Evolutionary conservation across 2,329 filamentous ascomycete genomes (phyloP), one percentile per base, ranked within the genome.

Genomic region (Chaetomium strumarium): DNA sequence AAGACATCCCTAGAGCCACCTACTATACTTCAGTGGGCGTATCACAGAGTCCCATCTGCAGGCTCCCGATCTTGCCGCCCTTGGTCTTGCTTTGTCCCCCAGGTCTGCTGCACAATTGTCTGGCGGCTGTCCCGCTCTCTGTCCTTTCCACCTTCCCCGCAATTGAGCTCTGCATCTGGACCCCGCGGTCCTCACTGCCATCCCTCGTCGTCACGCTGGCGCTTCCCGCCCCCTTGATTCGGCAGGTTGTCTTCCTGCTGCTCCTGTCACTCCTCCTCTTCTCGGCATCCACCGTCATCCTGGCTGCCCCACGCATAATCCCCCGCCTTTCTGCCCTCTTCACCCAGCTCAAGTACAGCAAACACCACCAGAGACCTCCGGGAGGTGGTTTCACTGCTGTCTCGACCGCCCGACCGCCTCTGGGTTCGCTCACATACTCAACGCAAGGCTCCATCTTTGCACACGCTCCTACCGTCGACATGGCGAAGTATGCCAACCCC

Each of bases 401-500:
- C 17, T 24, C 51, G 13, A 53, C 55, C 30, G 42, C 47, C 14
- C 53, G 46, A n/a, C 42, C 52, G 19, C 44, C 54, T 33, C 44
- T 54, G 51, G 64, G 63, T 49, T 62, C 60, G 2, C 47, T 60
- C 14, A 55, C 62, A 11, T 56, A 54, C 62, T 75, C 64, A n/a
- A 59, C 62, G 34, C 62, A 55, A 48, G 49, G 46, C 20, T 64
- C 70, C 65, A 59, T 65, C 67, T 55, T 66, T 70, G 61, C 70
- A 66, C 58, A 83, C 76, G 59, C 77, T 71, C 67, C 64, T 4
- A 78, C 69, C 65, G 88, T 88, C 84, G 81, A 80, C 59, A 77
- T 81, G 55, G 70, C 77, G 59, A 80, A 83, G 69, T 89, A 86
- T 71, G 79, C 78, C 68, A 85, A 78, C 66, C 88, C 88, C 58